Percentiles rank a stretch among this genome's conserved stretches.
Evolutionary conservation across 495 filamentous ascomycete genomes (phyloP).

Genomic region (Endocarpon pusillum): DNA sequence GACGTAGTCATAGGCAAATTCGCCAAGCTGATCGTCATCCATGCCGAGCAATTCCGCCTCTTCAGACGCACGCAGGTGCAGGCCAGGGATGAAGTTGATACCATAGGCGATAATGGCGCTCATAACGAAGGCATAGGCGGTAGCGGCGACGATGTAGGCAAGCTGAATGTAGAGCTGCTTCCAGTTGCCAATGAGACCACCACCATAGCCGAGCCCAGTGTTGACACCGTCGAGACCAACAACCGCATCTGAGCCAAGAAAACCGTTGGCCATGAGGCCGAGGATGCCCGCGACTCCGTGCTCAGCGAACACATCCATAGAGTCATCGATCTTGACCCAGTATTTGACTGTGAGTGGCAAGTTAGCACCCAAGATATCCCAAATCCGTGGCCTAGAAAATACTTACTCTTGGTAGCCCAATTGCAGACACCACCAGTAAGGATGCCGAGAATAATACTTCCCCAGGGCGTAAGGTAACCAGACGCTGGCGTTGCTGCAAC

Average conservation of each 20-base stretch:
- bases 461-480: conserved; percentile 81
- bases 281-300: conserved; percentile 90
- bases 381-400: conserved; percentile 3
- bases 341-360: conserved; percentile 56
- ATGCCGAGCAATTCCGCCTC: conserved; percentile 96
- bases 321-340: conserved; percentile 85
- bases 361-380: conserved; percentile 21
- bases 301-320: conserved; percentile 96
- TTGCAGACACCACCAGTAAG: conserved; percentile 78
- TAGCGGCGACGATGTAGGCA: conserved; percentile 66
- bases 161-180: conserved; percentile 84
- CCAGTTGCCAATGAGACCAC: conserved; percentile 79
- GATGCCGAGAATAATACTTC: conserved; percentile 67
- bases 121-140: conserved; percentile 67
- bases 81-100: conserved; percentile 77
- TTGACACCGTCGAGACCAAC: conserved; percentile 80
- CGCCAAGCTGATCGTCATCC: conserved; percentile 97
- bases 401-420: conserved; percentile 71
- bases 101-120: conserved; percentile 64
- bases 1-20: conserved; percentile 99
- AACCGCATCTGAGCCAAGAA: conserved; percentile 79
- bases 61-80: conserved; percentile 80
- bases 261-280: conserved; percentile 79
- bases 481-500: conserved; percentile 86
- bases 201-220: conserved; percentile 55